Conservation (phyloP, 495 filamentous ascomycete genomes). For the Daldinia caldariorum region DNA sequence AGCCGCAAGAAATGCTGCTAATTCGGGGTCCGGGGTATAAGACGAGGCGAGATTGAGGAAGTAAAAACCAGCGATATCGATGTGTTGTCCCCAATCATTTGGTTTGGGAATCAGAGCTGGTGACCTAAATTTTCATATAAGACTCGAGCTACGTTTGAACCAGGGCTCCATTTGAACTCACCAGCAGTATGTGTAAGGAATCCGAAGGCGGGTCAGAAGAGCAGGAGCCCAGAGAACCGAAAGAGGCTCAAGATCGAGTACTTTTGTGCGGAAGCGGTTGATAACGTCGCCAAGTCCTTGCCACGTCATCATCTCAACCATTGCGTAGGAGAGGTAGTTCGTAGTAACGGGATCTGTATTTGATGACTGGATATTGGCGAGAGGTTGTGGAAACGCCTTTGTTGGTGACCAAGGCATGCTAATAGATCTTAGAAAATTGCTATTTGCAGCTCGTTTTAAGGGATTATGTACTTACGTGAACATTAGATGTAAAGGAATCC, state of each 20-base stretch:
- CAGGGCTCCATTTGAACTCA: conserved; percentile 41
- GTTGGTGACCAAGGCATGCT: conserved; percentile 73
- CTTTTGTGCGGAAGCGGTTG: conserved; percentile 73
- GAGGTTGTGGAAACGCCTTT: conserved; percentile 73
- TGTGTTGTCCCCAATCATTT: conserved; percentile 75
- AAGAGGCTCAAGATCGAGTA: conserved; percentile 73
- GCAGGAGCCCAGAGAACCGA: conserved; percentile 73
- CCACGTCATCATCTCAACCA: conserved; percentile 85
- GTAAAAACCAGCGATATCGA: conserved; percentile 78
- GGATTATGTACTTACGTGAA: conserved; percentile 79
- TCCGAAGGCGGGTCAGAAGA: conserved; percentile 67
- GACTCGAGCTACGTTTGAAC: background rate
- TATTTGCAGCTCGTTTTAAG: conserved; percentile 60
- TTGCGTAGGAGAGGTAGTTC: conserved; percentile 77
- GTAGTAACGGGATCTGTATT: conserved; percentile 68
- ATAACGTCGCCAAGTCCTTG: conserved; percentile 81
- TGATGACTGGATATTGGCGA: conserved; percentile 72
- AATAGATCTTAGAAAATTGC: conserved; percentile 63
- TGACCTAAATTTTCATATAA: conserved; percentile 51
- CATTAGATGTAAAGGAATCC: conserved; percentile 82
- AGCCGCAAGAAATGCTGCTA: conserved; percentile 70
- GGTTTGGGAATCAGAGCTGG: conserved; percentile 84
- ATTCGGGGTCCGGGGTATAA: conserved; percentile 70
- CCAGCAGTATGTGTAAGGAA: conserved; percentile 87
- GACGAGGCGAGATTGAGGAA: conserved; percentile 72